These are phyloP conservation scores for Solanum sejunctum DNA, from an alignment of 257 asterid genomes.

Conservation along the genomic window DNA sequence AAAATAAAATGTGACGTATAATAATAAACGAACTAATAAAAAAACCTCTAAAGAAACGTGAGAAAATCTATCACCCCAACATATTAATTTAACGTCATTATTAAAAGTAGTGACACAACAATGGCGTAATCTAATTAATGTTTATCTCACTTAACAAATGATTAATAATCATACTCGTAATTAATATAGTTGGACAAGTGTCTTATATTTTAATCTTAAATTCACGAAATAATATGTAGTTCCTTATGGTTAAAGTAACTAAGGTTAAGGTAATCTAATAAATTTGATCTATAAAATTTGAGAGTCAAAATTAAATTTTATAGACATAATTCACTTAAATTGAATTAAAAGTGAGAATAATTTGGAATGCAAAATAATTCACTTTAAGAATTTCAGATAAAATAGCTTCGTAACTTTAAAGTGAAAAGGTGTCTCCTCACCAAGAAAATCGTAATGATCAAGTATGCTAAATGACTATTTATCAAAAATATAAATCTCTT, in stretches of 20 bases:
- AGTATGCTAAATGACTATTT: too few relatives aligned
- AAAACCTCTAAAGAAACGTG: not conserved
- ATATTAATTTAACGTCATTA: not conserved
- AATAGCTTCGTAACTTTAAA: too few relatives aligned
- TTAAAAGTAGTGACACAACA: not conserved
- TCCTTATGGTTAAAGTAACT: not conserved
- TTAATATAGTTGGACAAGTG: not conserved
- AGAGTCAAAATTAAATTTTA: too few relatives aligned
- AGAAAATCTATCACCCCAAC: not conserved
- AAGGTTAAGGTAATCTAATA: not conserved
- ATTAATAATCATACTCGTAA: not conserved
- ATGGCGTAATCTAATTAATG: not conserved
- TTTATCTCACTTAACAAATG: not conserved
- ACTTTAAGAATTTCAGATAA: too few relatives aligned
- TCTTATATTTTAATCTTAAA: not conserved
- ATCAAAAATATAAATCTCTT: too few relatives aligned
- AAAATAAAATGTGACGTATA: not conserved
- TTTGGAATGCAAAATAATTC: too few relatives aligned
- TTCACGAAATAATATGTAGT: not conserved
- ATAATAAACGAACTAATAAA: fast-evolving
- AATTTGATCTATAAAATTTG: not conserved
- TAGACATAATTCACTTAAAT: too few relatives aligned
- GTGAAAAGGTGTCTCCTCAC: too few relatives aligned
- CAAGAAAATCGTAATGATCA: too few relatives aligned
- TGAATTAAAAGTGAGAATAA: too few relatives aligned